Evolutionary conservation across 106 monocot genomes (phyloP).

Genomic region (Dendrobium officinale): DNA sequence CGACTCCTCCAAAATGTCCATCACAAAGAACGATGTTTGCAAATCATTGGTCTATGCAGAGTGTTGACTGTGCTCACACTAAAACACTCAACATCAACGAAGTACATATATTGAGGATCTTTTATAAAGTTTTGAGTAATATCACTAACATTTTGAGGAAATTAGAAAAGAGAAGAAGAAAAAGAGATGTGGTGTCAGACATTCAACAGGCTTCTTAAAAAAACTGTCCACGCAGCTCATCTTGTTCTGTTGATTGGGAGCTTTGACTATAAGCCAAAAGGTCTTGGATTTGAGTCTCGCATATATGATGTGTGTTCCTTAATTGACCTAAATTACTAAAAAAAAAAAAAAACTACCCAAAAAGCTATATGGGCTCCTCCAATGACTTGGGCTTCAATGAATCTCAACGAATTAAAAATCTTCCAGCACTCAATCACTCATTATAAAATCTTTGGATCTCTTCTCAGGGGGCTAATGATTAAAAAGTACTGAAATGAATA

Average conservation of each 20-base stretch:
- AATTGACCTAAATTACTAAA: too few species aligned
- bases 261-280: too few species aligned
- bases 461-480: constrained; percentile 69
- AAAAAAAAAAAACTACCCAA: constrained; percentile 66
- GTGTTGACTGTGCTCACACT: constrained; percentile 96
- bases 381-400: constrained; percentile 86
- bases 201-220: constrained; percentile 71
- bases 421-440: constrained; percentile 89
- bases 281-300: too few species aligned
- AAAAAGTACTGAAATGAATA: constrained; percentile 61
- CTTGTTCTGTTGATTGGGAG: too few species aligned
- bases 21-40: constrained; percentile 97
- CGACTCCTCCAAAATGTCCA: constrained; percentile 91
- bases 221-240: too few species aligned
- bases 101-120: constrained; percentile 73
- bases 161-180: too few species aligned
- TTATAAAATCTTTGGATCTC: constrained; percentile 67
- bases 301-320: too few species aligned
- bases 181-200: too few species aligned
- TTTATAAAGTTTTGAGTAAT: constrained; percentile 84
- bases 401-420: constrained; percentile 86
- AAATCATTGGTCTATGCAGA: constrained; percentile 91
- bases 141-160: constrained; percentile 90
- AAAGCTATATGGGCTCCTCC: constrained; percentile 95
- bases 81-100: constrained; percentile 98